Evolutionary conservation across 1,284 basidiomycete genomes (phyloP), one percentile per base, ranked within the genome.

Genomic region (Ceratobasidium papillatum): DNA sequence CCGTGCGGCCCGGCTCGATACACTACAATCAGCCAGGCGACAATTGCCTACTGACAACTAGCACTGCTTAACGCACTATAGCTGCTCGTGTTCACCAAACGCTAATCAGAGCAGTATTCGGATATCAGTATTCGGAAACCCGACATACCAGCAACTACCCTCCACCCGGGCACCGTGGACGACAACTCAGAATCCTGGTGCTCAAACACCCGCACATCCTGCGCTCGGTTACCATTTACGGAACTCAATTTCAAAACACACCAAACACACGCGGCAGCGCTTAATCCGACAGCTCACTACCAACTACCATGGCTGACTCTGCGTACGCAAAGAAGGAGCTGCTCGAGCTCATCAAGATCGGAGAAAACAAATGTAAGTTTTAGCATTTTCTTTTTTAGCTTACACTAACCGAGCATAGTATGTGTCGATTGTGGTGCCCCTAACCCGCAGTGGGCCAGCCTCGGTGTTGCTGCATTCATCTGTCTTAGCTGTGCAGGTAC

Each of bases 401-500:
- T 14, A n/a, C 59, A 59, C 51, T 41, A n/a, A 30, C 51, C 51
- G 27, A 41, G 58, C 56, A 36, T 56, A 84, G 84, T 85, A 65
- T 96, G 94, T 80, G 86, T 88, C 38, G 94, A 96, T 81, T 97
- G 95, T 80, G 82, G 83, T 17, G 94, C 93, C 75, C 94, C 93
- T 14, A 93, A 94, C 79, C 95, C 94, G 0, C 94, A 96, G 81
- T 97, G 95, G 95, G 93, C 94, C n/a, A 91, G 90, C 51, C 83
- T 94, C 77, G 88, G 90, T 81, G 92, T 92, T 80, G 95, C 93
- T 69, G 87, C 94, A 65, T 96, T 96, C 81, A 87, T 98, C 77
- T 98, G 96, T 82, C 86, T 98, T 49, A 84, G 94, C 89, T 87
- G 86, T 78, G 84, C 83, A 9, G 86, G 87, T 58, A 81, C 83